These are phyloP conservation scores for Acacia crassicarpa DNA, from an alignment of 306 rosid genomes.

Conservation along the genomic window DNA sequence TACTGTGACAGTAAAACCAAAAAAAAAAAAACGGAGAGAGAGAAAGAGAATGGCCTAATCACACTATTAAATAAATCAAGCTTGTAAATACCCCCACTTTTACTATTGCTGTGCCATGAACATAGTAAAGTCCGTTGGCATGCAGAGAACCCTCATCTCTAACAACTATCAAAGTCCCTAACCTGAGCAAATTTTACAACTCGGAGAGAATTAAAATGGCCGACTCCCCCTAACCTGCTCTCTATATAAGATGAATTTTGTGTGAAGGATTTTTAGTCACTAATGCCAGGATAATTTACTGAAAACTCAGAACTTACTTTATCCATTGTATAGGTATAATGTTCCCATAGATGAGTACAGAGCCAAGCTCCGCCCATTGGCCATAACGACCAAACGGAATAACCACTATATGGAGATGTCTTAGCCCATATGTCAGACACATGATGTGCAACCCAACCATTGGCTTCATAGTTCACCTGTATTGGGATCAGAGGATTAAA, in stretches of 20 bases:
- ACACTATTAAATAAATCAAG: conserved; percentile 5
- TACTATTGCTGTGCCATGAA: conserved; percentile 13
- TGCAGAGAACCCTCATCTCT: conserved; percentile 9
- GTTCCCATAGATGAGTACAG: conserved; percentile 93
- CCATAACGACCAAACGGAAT: conserved; percentile 95
- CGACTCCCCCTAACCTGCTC: not conserved
- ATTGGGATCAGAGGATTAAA: conserved; percentile 20
- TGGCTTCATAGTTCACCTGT: conserved; percentile 90
- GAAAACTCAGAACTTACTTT: conserved; percentile 54
- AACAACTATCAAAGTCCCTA: conserved; percentile 3
- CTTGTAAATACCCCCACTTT: conserved; percentile 5
- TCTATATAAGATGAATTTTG: conserved; percentile 23
- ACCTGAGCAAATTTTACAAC: conserved; percentile 6
- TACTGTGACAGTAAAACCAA: not conserved
- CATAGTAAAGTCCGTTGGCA: conserved; percentile 18
- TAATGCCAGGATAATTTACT: conserved; percentile 14
- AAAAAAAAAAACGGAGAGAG: too few species aligned
- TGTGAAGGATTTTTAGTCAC: conserved; percentile 9
- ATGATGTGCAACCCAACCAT: conserved; percentile 96
- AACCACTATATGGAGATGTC: conserved; percentile 85
- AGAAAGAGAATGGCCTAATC: too few species aligned
- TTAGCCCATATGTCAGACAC: conserved; percentile 94
- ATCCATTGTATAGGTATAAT: conserved; percentile 81
- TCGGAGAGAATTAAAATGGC: not conserved
- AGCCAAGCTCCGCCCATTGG: conserved; percentile 99